Evolutionary conservation across 2,329 filamentous ascomycete species (phyloP), one percentile per base, ranked within the genome.

Genomic region (Dendryphion nanum): DNA sequence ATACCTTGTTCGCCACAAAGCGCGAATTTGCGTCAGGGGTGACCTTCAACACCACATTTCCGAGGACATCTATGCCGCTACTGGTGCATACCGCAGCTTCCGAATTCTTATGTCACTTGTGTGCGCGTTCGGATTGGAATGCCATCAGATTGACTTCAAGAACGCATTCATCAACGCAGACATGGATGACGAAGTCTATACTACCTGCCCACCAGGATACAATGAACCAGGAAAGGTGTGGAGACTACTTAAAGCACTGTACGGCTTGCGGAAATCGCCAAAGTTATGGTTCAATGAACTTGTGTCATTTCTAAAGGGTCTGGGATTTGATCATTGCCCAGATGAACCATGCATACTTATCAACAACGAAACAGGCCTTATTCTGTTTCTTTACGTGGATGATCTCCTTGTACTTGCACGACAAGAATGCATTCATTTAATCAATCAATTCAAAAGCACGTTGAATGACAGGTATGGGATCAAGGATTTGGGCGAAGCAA

Each of bases 221-320:
- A n/a, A 7, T 24, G n/a, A 24, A 24, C 7, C 7, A n/a, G 21
- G 21, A 7, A 35, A 23, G 20, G 20, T 35, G 5, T 26, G 18
- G 18, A 35, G 26, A 26, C 21, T 39, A 16, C 37, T 15, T 12
- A 39, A 41, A 30, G 41, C 37, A 20, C 37, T 41, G 6, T 44
- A 44, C 21, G 23, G 37, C 13, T 29, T 44, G 33, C 37, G 41
- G 3, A 44, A 36, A 33, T 40, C 26, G 33, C 41, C 26, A 41
- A 40, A 37, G 24, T 30, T 44, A 4, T 44, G 23, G 41, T 41
- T 36, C 16, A 18, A 42, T 13, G 23, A 42, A 31, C 36, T 42
- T 18, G 18, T 34, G 13, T 36, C 33, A 28, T 37, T n/a, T 24
- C 21, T 24, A 7, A 24, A 24, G 21, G n/a, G 7, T 24, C 21